Conservation (phyloP, 2,329 filamentous ascomycete species). For the Botrytis aclada region DNA sequence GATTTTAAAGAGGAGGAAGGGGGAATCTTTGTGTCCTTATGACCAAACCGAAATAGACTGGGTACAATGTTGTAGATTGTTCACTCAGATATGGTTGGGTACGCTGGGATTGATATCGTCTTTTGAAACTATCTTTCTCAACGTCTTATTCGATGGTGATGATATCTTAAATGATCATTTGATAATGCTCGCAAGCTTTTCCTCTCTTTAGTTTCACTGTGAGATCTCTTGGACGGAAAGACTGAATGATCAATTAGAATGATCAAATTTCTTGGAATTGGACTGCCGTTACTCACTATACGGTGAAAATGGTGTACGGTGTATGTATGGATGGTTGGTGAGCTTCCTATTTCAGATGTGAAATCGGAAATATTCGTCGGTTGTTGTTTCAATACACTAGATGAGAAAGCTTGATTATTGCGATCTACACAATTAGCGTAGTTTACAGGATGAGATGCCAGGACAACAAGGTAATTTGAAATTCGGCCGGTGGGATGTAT, state of each 20-base stretch:
- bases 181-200: slow-evolving; percentile 6
- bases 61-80: slow-evolving; percentile 5
- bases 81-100: slow-evolving; percentile 7
- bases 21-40: slow-evolving; percentile 9
- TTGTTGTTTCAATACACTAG: slow-evolving; percentile 7
- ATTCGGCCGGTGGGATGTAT: background rate
- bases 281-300: background rate
- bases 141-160: slow-evolving; percentile 13
- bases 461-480: background rate
- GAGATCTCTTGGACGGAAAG: background rate
- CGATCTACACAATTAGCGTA: slow-evolving; percentile 4
- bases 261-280: background rate
- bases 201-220: background rate
- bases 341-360: slow-evolving; percentile 19
- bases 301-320: background rate
- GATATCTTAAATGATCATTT: background rate
- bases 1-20: slow-evolving; percentile 11
- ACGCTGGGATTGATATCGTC: background rate
- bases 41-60: slow-evolving; percentile 3
- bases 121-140: background rate
- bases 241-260: slow-evolving; percentile 5
- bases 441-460: background rate
- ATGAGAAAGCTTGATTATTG: slow-evolving; percentile 17
- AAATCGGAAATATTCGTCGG: slow-evolving; percentile 17
- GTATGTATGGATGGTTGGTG: slow-evolving; percentile 16